Evolutionary conservation across 306 rosid genomes (phyloP), one percentile per base, ranked within the genome.

Genomic region (Arachis stenosperma): DNA sequence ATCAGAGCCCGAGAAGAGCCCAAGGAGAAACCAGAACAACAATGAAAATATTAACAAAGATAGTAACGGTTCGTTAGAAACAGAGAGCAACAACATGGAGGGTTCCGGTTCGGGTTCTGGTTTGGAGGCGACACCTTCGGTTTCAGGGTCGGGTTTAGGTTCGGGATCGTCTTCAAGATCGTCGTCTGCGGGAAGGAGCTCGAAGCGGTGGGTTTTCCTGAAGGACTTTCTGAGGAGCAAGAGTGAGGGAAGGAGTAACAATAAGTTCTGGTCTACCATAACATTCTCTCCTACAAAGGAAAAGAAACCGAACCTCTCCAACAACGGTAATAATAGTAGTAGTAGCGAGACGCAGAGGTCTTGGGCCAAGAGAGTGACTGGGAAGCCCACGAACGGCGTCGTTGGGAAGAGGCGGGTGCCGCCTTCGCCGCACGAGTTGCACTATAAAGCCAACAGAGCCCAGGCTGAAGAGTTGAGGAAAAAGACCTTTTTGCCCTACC

Each of bases 151-250:
- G 0, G 56, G 56, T 53, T 87, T 89, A 2, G 96, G 87, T 64
- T 93, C 97, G 3, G 93, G 87, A 41, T 90, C 99, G 0, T 87
- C 99, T 7, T 95, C 99, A 0, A 74, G 99, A 40, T 95, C 97
- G 46, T 91, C 99, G 33, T 95, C 98, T 0, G 98, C 93, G 5
- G 99, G 99, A 30, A 81, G 98, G 42, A 95, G 89, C 81, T 95
- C 99, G 0, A 91, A 90, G 72, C 67, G 98, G 17, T 95, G 98
- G 99, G 83, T 95, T 50, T 91, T 91, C 54, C 44, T 95, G 46
- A 95, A 90, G 65, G 98, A 95, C 13, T 91, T 95, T 82, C 97
- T 95, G 43, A 77, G 99, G 72, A 95, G 99, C 81, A 95, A 95
- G 41, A 95, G 99, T 15, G 98, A 95, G 84, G 99, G 99, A 6